Conservation (phyloP, 2,329 filamentous ascomycete species). For the Venturia nashicola region DNA sequence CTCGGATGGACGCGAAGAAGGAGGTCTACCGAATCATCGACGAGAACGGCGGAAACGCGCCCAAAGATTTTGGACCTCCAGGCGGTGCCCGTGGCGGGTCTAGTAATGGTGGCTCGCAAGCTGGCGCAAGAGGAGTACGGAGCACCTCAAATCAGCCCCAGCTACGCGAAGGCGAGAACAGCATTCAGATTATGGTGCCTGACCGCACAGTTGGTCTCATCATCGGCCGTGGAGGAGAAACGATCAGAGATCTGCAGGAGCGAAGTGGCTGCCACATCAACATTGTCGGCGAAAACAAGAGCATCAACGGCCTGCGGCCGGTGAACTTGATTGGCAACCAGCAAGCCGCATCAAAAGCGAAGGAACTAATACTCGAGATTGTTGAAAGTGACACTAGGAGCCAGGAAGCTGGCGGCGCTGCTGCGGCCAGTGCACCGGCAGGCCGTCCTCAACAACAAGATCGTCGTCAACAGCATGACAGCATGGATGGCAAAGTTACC, state of each 20-base stretch:
- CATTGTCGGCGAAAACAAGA: constrained; percentile 87
- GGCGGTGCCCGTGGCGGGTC: constrained; percentile 7
- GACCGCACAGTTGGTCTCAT: constrained; percentile 87
- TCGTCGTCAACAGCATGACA: constrained; percentile 9
- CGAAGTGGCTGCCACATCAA: constrained; percentile 91
- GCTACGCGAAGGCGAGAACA: constrained; percentile 69
- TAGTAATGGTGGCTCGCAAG: constrained; percentile 16
- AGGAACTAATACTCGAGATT: constrained; percentile 84
- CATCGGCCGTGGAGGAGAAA: constrained; percentile 87
- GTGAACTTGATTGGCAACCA: constrained; percentile 79
- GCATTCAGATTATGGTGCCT: constrained; percentile 86
- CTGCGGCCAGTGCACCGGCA: constrained; percentile 4
- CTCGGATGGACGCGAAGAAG: constrained; percentile 64
- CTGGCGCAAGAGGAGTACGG: constrained; percentile 1
- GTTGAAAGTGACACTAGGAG: constrained; percentile 75
- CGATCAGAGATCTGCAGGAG: constrained; percentile 84
- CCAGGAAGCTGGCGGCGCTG: constrained; percentile 18
- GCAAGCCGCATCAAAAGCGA: constrained; percentile 62
- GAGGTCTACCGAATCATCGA: constrained; percentile 83
- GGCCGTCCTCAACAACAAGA: background rate
- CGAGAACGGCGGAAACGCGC: constrained; percentile 54
- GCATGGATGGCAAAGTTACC: constrained; percentile 49
- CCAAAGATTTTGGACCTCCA: constrained; percentile 15
- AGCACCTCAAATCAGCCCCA: constrained; percentile 26
- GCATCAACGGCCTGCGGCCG: constrained; percentile 75